Evolutionary conservation across 768 basidiomycete species (phyloP), one percentile per base, ranked within the genome.

Genomic region (Tylopilus balloui): DNA sequence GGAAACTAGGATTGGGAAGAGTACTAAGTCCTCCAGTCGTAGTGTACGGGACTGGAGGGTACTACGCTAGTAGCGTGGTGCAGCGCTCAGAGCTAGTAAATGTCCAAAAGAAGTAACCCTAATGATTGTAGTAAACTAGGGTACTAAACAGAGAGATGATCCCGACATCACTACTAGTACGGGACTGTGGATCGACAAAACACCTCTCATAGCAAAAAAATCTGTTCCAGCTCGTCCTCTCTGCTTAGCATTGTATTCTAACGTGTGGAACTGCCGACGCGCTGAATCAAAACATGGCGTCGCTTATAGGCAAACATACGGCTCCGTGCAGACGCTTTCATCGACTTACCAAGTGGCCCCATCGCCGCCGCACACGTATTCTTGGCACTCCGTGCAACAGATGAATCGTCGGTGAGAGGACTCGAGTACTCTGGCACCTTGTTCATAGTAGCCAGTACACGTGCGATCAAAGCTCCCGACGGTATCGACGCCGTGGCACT

Each of bases 361-460:
- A 28, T n/a, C 36, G 4, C 23, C 38, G 14, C 37, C 47, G 6
- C 14, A 24, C n/a, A 25, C 37, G 54, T 34, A 42, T 60, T 23
- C 35, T 43, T 3, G 65, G 57, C 3, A 57, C 48, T 36, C 61
- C 62, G 6, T 66, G 64, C 43, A 59, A 57, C 31, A 50, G 48
- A 35, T 63, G 55, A 48, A 56, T 66, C 20, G 51, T 60, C 31
- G 64, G 65, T 9, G 62, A 67, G 24, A 45, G 64, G 24, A 47
- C 53, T 13, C 55, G 56, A 21, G 56, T 66, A 0, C 57, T 64
- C 15, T 52, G 55, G 21, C 65, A 66, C 46, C 67, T 66, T 17
- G n/a, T n/a, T n/a, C n/a, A n/a, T n/a, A n/a, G n/a, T n/a, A n/a
- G n/a, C n/a, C n/a, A n/a, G n/a, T n/a, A n/a, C n/a, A n/a, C n/a